phyloP scores from a whole-genome alignment of 306 rosid genomes.

The Pachyrhizus erosus region DNA sequence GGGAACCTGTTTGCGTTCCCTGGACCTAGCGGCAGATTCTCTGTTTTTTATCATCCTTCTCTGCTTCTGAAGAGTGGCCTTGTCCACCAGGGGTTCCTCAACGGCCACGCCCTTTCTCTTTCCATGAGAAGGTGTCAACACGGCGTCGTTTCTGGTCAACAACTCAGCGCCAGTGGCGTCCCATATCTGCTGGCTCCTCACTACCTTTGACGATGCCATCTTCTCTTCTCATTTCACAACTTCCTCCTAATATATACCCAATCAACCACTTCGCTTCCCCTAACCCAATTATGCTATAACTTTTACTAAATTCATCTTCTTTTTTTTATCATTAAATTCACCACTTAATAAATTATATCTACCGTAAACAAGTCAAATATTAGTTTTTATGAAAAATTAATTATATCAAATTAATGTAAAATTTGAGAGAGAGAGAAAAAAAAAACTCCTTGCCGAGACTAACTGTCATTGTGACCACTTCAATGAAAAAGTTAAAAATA shows the following conservation, averaged over 20 bases:
- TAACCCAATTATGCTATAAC: too few species aligned
- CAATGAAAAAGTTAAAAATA: too few species aligned
- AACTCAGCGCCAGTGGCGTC: not conserved
- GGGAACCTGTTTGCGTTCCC: conserved; percentile 91
- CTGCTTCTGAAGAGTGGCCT: conserved; percentile 86
- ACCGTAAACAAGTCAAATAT: too few species aligned
- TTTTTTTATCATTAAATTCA: too few species aligned
- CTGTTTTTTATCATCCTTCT: conserved; percentile 89
- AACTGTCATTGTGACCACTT: too few species aligned
- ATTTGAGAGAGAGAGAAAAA: too few species aligned
- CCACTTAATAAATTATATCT: too few species aligned
- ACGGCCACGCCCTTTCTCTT: conserved; percentile 57
- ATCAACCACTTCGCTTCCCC: not conserved
- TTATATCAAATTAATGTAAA: too few species aligned
- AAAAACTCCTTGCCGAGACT: too few species aligned
- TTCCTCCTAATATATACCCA: not conserved
- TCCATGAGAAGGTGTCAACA: conserved; percentile 24
- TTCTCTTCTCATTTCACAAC: not conserved
- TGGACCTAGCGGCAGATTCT: conserved; percentile 93
- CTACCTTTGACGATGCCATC: not conserved
- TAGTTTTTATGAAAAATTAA: too few species aligned
- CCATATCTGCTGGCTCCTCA: not conserved
- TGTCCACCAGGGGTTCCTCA: conserved; percentile 56
- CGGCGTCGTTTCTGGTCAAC: not conserved
- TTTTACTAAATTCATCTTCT: too few species aligned